Conservation (phyloP, 805 yeast genomes). For the Suhomyces canberraensis region DNA sequence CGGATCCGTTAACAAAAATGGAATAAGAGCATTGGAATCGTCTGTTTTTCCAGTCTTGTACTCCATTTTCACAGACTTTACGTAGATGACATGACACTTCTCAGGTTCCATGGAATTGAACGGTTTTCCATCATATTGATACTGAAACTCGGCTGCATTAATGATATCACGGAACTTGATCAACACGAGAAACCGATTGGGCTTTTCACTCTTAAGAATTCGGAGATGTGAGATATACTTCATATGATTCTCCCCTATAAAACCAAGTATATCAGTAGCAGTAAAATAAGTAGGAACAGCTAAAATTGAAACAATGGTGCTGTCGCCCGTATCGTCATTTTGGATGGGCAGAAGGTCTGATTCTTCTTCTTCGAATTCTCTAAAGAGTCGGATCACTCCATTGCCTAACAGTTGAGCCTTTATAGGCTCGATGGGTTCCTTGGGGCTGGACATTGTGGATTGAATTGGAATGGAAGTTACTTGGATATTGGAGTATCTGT, state of each 20-base stretch:
- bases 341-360: neutral
- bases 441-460: neutral
- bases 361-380: constrained; percentile 43
- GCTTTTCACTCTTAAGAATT: constrained; percentile 60
- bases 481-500: constrained; percentile 28
- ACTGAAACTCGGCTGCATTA: constrained; percentile 62
- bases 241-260: constrained; percentile 62
- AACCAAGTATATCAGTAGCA: constrained; percentile 78
- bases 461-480: constrained; percentile 20
- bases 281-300: constrained; percentile 87
- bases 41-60: constrained; percentile 39
- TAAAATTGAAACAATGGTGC: constrained; percentile 71
- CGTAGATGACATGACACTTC: constrained; percentile 69
- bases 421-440: constrained; percentile 53
- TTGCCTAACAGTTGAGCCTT: constrained; percentile 65
- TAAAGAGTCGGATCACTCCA: constrained; percentile 68
- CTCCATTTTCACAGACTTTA: constrained; percentile 55
- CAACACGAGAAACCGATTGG: constrained; percentile 71
- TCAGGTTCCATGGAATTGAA: constrained; percentile 91
- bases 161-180: constrained; percentile 63
- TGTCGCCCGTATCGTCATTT: constrained; percentile 40
- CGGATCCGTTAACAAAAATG: constrained; percentile 71
- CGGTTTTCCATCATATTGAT: constrained; percentile 62
- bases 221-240: constrained; percentile 66
- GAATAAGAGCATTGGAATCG: constrained; percentile 39